phyloP scores from a whole-genome alignment of 1,284 basidiomycete genomes.

The Sporisorium exsertum region DNA sequence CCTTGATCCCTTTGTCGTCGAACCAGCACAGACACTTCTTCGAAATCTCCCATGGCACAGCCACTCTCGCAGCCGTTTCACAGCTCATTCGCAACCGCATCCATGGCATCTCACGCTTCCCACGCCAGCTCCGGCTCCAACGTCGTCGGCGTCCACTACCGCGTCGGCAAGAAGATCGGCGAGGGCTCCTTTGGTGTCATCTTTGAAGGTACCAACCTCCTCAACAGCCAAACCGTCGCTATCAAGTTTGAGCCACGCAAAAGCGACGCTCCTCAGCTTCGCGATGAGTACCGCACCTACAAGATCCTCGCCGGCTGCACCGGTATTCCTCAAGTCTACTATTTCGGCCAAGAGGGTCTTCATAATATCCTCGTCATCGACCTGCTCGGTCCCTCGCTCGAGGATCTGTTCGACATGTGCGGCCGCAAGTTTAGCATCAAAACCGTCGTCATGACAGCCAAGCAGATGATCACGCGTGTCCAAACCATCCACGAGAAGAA shows the following conservation, averaged over 20 bases:
- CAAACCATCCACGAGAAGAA: conserved; percentile 97
- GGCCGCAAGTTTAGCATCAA: conserved; percentile 92
- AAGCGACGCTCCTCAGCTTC: conserved; percentile 92
- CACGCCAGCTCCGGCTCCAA: conserved; percentile 66
- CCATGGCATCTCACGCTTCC: conserved; percentile 63
- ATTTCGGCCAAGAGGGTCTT: conserved; percentile 96
- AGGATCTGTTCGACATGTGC: conserved; percentile 97
- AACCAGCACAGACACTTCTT: background rate
- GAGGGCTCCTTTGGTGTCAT: conserved; percentile 88
- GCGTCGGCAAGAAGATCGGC: conserved; percentile 81
- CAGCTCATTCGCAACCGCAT: conserved; percentile 39
- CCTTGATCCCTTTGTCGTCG: background rate
- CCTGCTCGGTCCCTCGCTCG: conserved; percentile 88
- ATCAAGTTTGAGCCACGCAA: conserved; percentile 99
- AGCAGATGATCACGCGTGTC: conserved; percentile 85
- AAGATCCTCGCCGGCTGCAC: conserved; percentile 91
- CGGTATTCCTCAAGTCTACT: conserved; percentile 96
- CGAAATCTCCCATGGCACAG: conserved; percentile 25
- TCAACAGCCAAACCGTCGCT: conserved; percentile 94
- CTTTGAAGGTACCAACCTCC: conserved; percentile 93
- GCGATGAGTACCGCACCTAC: conserved; percentile 97
- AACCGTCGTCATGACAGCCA: conserved; percentile 95
- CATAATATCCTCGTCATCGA: conserved; percentile 98
- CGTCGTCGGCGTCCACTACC: conserved; percentile 77
- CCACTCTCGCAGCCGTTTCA: conserved; percentile 42